A percentile compares a stretch with the other conserved stretches of the same genome.
These are phyloP conservation scores for Fulvia fulva DNA, from an alignment of 2,329 filamentous ascomycete species.

Conservation along the genomic window DNA sequence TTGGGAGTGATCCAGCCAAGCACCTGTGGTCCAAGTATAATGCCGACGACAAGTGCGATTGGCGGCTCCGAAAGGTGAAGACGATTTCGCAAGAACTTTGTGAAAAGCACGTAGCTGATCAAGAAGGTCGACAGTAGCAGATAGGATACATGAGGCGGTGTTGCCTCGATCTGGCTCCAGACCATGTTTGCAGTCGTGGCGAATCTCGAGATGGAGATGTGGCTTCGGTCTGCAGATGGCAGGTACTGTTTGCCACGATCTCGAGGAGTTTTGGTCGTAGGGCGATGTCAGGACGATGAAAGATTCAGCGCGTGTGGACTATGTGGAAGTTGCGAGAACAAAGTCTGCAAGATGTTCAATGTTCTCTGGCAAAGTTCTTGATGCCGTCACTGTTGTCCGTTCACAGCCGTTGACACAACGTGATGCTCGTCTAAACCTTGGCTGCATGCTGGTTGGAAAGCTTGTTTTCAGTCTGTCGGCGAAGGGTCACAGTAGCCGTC, in stretches of 20 bases:
- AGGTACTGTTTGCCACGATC: background rate
- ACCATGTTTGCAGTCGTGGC: conserved; percentile 10
- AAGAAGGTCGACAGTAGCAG: conserved; percentile 44
- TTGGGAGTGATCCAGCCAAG: conserved; percentile 40
- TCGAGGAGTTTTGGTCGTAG: too few species aligned
- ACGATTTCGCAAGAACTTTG: conserved; percentile 44
- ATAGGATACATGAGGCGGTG: conserved; percentile 45
- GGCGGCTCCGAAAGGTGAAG: conserved; percentile 49
- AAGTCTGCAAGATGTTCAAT: background rate
- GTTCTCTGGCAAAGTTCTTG: conserved; percentile 48
- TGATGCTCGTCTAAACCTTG: background rate
- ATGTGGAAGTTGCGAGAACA: too few species aligned
- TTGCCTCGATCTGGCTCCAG: conserved; percentile 46
- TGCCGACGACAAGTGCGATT: conserved; percentile 45
- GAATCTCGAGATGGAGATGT: background rate
- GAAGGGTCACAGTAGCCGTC: too few species aligned
- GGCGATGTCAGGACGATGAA: background rate
- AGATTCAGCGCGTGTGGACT: background rate
- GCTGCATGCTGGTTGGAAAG: background rate
- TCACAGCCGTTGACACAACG: too few species aligned
- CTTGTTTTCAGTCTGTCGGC: background rate
- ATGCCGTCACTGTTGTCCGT: conserved; percentile 41
- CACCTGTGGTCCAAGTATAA: conserved; percentile 41
- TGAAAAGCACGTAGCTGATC: conserved; percentile 45
- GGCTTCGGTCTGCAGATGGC: background rate